phyloP scores from a whole-genome alignment of 164 flowering plant genomes.

The Tetracentron sinense region DNA sequence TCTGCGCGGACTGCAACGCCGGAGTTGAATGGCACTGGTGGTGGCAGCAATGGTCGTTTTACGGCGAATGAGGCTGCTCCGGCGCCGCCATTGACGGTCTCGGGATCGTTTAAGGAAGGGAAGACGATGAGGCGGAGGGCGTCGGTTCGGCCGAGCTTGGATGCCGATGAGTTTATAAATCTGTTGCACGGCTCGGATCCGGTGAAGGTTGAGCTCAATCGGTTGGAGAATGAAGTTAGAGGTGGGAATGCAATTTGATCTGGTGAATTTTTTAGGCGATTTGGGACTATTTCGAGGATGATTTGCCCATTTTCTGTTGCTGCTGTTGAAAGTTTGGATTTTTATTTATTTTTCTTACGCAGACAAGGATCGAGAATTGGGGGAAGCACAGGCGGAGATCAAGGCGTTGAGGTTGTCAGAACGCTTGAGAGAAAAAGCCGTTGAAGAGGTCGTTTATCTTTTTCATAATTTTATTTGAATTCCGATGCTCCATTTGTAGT shows the following conservation, averaged over 20 bases:
- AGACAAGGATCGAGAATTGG: conserved; percentile 38
- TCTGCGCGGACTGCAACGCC: not conserved
- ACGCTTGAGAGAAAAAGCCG: conserved; percentile 34
- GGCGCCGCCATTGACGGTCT: conserved; percentile 26
- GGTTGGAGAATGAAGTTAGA: conserved; percentile 61
- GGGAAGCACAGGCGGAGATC: conserved; percentile 36
- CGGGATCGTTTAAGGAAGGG: conserved; percentile 46
- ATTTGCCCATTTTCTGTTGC: not conserved
- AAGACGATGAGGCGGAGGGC: conserved; percentile 34
- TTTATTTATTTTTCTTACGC: conserved; percentile 13
- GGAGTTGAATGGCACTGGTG: conserved; percentile 7
- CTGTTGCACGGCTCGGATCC: conserved; percentile 65
- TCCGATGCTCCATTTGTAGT: too few relatives aligned
- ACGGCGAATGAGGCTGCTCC: not conserved
- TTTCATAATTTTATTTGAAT: not conserved
- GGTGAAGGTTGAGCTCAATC: conserved; percentile 59
- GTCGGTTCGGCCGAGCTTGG: conserved; percentile 42
- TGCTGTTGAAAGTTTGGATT: not conserved
- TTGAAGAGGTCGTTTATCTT: conserved; percentile 28
- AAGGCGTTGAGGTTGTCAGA: conserved; percentile 32
- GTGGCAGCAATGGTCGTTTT: not conserved
- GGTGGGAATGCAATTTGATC: conserved; percentile 38
- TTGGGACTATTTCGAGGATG: not conserved
- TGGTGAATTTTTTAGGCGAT: not conserved
- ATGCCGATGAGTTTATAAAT: conserved; percentile 53